Base-by-base conservation (phyloP, 257 asterid species). In the Salvia miltiorrhiza region DNA sequence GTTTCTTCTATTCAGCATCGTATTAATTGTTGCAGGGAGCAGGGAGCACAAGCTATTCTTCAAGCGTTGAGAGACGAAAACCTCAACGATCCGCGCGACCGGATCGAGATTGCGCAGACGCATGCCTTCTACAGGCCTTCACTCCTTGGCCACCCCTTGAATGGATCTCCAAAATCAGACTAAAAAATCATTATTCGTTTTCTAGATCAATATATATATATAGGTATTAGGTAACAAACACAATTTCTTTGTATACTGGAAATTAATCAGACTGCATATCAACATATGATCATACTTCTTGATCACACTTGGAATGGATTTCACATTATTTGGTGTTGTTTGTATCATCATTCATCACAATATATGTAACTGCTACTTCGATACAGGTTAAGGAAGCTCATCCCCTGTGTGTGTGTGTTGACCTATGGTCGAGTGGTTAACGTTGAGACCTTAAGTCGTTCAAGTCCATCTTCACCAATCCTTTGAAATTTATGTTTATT, bases 41-140 rank as follows among this genome's bases (percentile, higher is more conserved):
- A 85, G 70, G 83, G 81, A 17, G 62, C 76, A 2, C 44, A 77
- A 60, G 95, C 84, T 10, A 92, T 92, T 73, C 98, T 92, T 62
- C 86, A 87, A 65, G 98, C 98, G 32, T 58, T 92, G 53, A 82
- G 90, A 67, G 98, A 92, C 72, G 90, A 92, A 64, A 87, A 83
- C 81, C 78, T 89, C 73, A 92, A 92, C 2, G 96, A 92, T 77
- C 98, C 98, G 0, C 92, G 98, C 1, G 98, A 92, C 19, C 84
- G 98, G 4, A 92, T 92, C 26, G 90, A 86, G 87, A 83, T 92
- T 48, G 96, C 98, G 6, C 98, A 92, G 57, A 87, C 84, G 4
- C 96, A 84, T 79, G 95, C 90, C n/a, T 83, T 89, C 57, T 92
- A 87, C 73, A 80, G 90, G 84, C 98, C 98, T 71, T 92, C 98